phyloP scores from a whole-genome alignment of 1,284 basidiomycete species.

The Sanguinoderma infundibulare region DNA sequence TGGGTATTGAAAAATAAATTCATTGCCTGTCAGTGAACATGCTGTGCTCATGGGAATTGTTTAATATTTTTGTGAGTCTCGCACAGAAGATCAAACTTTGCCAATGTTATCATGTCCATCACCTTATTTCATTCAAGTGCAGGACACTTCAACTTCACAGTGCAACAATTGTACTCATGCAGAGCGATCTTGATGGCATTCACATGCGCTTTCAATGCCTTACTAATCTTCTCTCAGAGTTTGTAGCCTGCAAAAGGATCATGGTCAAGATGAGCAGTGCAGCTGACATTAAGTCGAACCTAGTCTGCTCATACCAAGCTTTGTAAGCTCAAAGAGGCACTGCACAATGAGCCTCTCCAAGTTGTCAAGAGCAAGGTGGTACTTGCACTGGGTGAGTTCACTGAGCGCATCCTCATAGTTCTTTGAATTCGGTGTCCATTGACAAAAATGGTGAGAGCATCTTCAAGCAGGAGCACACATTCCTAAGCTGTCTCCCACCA shows the following conservation, averaged over 20 bases:
- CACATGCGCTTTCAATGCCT: constrained; percentile 26
- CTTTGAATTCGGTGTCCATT: neutral
- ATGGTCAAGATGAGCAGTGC: neutral
- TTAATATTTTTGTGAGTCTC: constrained; percentile 19
- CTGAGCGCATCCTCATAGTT: neutral
- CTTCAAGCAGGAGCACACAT: neutral
- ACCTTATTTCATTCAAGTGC: constrained; percentile 36
- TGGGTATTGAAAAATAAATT: neutral
- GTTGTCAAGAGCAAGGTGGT: neutral
- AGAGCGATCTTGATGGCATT: constrained; percentile 28
- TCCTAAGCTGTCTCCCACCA: neutral
- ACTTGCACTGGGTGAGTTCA: neutral
- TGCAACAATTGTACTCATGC: constrained; percentile 26
- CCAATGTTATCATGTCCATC: constrained; percentile 34
- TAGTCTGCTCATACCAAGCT: constrained; percentile 5
- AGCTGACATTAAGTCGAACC: neutral
- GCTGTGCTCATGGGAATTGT: constrained; percentile 1
- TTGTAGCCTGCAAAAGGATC: constrained; percentile 29
- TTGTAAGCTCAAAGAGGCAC: neutral
- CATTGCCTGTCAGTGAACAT: neutral
- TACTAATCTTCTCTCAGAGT: constrained; percentile 31
- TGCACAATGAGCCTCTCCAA: neutral
- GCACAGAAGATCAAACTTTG: constrained; percentile 40
- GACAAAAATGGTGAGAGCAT: neutral
- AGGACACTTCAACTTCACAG: constrained; percentile 22